phyloP scores from a whole-genome alignment of 2,329 filamentous ascomycete genomes.

The Fusarium humuli region DNA sequence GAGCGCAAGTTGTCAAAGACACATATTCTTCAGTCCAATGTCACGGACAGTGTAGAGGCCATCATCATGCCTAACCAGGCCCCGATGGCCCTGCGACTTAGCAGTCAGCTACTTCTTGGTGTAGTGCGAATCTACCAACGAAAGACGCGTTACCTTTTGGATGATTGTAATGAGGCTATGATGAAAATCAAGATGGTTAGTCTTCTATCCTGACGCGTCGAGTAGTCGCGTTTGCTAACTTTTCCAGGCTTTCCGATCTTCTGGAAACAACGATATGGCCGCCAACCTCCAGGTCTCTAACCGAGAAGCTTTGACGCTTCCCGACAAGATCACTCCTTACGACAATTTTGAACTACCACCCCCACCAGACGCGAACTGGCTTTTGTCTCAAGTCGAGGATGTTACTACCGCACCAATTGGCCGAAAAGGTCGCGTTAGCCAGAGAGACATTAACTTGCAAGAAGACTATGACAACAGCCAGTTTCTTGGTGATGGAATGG shows the following conservation, averaged over 20 bases:
- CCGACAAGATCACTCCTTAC: constrained; percentile 92
- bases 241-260: constrained; percentile 87
- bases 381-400: constrained; percentile 80
- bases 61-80: constrained; percentile 95
- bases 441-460: constrained; percentile 75
- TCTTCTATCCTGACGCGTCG: constrained; percentile 1
- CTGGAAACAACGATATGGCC: constrained; percentile 95
- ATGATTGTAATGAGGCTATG: constrained; percentile 97
- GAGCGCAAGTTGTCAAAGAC: constrained; percentile 99
- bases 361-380: constrained; percentile 86
- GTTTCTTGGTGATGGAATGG: constrained; percentile 76
- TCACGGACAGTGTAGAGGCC: constrained; percentile 92
- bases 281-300: constrained; percentile 82
- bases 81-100: constrained; percentile 92
- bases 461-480: constrained; percentile 81
- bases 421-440: constrained; percentile 68
- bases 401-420: constrained; percentile 64
- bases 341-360: constrained; percentile 83
- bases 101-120: constrained; percentile 91
- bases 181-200: constrained; percentile 98
- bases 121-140: constrained; percentile 98
- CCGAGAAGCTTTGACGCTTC: constrained; percentile 86
- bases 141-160: constrained; percentile 94
- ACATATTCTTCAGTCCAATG: constrained; percentile 93
- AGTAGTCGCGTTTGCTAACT: constrained; percentile 47